These are phyloP conservation scores for Sarcomyxa edulis DNA, from an alignment of 768 basidiomycete species.

Conservation along the genomic window DNA sequence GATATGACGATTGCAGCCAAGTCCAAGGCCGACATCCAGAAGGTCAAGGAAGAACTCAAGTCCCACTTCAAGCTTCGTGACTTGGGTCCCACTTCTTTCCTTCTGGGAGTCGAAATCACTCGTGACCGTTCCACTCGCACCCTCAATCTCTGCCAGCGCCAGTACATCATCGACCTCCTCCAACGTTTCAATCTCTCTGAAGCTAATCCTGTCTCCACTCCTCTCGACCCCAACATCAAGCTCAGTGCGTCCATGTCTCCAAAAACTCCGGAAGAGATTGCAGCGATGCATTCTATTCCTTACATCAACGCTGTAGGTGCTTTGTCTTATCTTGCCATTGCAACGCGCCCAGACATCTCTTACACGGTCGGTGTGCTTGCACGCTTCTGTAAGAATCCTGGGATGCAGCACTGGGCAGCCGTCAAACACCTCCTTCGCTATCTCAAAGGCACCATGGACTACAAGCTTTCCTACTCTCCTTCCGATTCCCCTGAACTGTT, in stretches of 20 bases:
- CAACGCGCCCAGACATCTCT: conserved; percentile 21
- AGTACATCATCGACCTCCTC: conserved; percentile 20
- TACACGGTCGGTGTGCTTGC: conserved; percentile 14
- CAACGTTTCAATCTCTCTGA: conserved; percentile 19
- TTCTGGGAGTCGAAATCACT: conserved; percentile 25
- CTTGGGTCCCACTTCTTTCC: conserved; percentile 16
- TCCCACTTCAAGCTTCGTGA: conserved; percentile 22
- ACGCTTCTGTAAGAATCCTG: conserved; percentile 20
- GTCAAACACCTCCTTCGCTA: conserved; percentile 29
- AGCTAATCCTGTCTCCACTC: conserved; percentile 24
- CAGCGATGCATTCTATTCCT: conserved; percentile 19
- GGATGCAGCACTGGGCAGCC: conserved; percentile 27
- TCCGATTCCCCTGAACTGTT: conserved; percentile 10
- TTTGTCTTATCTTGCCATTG: conserved; percentile 22
- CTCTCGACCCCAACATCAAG: conserved; percentile 19
- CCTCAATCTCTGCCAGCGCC: conserved; percentile 19
- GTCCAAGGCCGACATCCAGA: conserved; percentile 8
- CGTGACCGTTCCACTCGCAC: conserved; percentile 13
- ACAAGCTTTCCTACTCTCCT: conserved; percentile 14
- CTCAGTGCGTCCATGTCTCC: conserved; percentile 16
- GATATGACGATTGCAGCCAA: conserved; percentile 23
- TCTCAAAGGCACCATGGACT: conserved; percentile 26
- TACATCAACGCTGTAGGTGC: conserved; percentile 24
- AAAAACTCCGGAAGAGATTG: conserved; percentile 13
- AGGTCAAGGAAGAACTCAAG: conserved; percentile 17